phyloP scores from a whole-genome alignment of 129 eudicot species.

The Scalesia atractyloides region DNA sequence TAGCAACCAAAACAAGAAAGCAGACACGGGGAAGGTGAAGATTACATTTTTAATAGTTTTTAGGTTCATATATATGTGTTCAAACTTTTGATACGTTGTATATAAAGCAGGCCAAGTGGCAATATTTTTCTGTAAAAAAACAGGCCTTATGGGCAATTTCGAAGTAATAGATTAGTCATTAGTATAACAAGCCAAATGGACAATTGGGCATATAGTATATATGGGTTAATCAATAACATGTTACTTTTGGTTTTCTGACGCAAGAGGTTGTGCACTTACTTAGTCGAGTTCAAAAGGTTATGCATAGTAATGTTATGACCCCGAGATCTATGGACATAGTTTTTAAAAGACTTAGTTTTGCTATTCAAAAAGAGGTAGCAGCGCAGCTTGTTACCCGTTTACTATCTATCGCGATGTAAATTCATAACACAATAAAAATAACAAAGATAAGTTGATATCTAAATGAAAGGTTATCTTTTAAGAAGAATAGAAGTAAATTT shows the following conservation, averaged over 20 bases:
- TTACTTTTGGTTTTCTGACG: too few relatives aligned
- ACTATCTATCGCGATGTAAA: too few relatives aligned
- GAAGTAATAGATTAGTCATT: background rate
- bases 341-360: too few relatives aligned
- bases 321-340: too few relatives aligned
- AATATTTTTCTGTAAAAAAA: too few relatives aligned
- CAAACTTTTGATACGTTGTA: background rate
- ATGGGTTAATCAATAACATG: background rate
- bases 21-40: background rate
- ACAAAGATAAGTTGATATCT: too few relatives aligned
- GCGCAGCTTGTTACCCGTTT: too few relatives aligned
- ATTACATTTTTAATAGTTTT: background rate
- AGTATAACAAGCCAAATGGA: background rate
- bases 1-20: constrained; percentile 1
- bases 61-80: background rate
- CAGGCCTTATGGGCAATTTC: background rate
- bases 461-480: background rate
- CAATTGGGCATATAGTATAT: background rate
- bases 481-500: background rate
- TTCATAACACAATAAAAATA: too few relatives aligned
- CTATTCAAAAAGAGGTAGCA: too few relatives aligned
- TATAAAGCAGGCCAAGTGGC: background rate
- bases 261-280: too few relatives aligned
- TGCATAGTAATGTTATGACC: too few relatives aligned
- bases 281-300: too few relatives aligned